Evolutionary conservation across 169 alveolate genomes (phyloP).

Genomic region (Cryptosporidium sp.): DNA sequence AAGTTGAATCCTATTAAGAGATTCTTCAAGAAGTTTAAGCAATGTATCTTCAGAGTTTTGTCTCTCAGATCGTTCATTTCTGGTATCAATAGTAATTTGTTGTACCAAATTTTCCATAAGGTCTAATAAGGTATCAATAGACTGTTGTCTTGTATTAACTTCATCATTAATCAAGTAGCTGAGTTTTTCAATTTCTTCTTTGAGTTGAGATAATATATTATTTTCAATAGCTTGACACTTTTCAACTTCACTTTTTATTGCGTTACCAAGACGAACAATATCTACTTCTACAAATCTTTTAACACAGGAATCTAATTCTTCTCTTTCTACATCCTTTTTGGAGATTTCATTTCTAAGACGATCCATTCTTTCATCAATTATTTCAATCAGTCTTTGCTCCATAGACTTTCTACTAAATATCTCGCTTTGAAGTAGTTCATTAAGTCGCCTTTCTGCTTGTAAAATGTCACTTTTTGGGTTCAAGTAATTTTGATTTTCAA

Average conservation of each 20-base stretch:
- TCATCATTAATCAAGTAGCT: constrained; percentile 32
- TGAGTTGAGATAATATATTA: constrained; percentile 5
- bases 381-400: constrained; percentile 63
- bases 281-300: constrained; percentile 71
- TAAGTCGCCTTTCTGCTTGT: constrained; percentile 37
- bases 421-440: constrained; percentile 56
- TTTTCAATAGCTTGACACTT: constrained; percentile 50
- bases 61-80: constrained; percentile 61
- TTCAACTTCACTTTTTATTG: constrained; percentile 50
- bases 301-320: constrained; percentile 62
- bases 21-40: constrained; percentile 46
- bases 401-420: constrained; percentile 49
- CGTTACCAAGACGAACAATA: constrained; percentile 62
- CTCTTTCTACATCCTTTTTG: constrained; percentile 55
- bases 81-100: constrained; percentile 56
- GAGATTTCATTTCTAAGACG: constrained; percentile 26
- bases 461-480: not conserved
- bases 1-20: constrained; percentile 45
- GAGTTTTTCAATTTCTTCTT: constrained; percentile 43
- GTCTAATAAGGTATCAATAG: constrained; percentile 60
- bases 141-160: constrained; percentile 65
- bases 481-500: not conserved
- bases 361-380: constrained; percentile 61
- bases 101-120: constrained; percentile 73
- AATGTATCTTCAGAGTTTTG: constrained; percentile 64